phyloP scores from a whole-genome alignment of 129 eudicot species.

The Flaveria linearis region DNA sequence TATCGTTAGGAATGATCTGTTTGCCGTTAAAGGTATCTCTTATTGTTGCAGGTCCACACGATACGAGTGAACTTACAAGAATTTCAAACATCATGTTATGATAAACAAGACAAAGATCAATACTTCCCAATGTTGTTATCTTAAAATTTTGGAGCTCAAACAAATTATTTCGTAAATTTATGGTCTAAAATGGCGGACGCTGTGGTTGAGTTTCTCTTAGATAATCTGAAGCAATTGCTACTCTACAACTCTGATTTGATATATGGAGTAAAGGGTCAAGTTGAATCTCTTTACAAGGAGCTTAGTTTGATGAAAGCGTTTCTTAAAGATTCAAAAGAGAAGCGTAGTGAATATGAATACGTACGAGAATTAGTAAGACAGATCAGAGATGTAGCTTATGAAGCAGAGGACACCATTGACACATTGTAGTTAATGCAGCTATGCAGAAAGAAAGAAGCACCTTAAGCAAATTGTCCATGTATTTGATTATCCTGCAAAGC shows the following conservation, averaged over 20 bases:
- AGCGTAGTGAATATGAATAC: slow-evolving; percentile 48
- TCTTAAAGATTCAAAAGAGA: slow-evolving; percentile 58
- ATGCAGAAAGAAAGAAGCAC: slow-evolving; percentile 48
- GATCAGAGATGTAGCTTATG: slow-evolving; percentile 52
- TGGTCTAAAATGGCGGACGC: slow-evolving; percentile 54
- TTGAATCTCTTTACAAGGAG: slow-evolving; percentile 51
- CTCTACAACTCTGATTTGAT: slow-evolving; percentile 48
- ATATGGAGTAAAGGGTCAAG: slow-evolving; percentile 49
- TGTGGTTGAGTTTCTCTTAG: slow-evolving; percentile 52
- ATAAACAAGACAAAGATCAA: slow-evolving; percentile 4
- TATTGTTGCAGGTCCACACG: slow-evolving; percentile 15
- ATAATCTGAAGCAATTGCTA: slow-evolving; percentile 52
- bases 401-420: slow-evolving; percentile 62
- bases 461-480: slow-evolving; percentile 32
- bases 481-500: slow-evolving; percentile 35
- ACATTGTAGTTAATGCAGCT: slow-evolving; percentile 46
- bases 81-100: not conserved
- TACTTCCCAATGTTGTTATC: not conserved
- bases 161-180: no score
- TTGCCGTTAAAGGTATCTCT: not conserved
- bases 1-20: not conserved
- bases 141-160: not conserved
- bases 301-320: slow-evolving; percentile 59
- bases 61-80: slow-evolving; percentile 7
- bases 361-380: slow-evolving; percentile 54